Evolutionary conservation across 441 rosid genomes (phyloP), one percentile per base, ranked within the genome.

Genomic region (Hypseocharis bilobata): DNA sequence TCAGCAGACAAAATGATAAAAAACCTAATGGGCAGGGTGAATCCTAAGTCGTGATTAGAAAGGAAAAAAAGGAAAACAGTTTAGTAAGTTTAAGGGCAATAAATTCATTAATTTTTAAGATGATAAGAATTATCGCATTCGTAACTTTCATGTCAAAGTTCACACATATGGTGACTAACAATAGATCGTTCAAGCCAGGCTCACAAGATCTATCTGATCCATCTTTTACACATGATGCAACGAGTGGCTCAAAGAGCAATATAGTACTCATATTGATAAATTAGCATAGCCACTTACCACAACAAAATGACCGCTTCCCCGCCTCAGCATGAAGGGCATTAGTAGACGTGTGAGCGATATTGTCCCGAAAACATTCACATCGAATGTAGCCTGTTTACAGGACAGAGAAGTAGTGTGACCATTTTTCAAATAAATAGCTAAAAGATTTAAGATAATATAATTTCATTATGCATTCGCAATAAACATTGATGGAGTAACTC

Each of bases 241-340:
- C 14, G 29, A 14, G 32, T 32, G 23, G n/a, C 25, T 60, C 23
- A 0, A 3, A 14, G 17, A 23, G 57, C 51, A 72, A 40, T 45
- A 64, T 13, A 28, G 23, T 23, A 13, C 29, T 54, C 16, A 60
- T 10, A 30, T 26, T 27, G 29, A 63, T 25, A 63, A 36, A 13
- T 25, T 34, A 13, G 6, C 8, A 71, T 57, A 60, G 56, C 16
- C 59, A 82, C 91, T 3, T 86, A 92, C 98, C 98, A 92, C 95
- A 71, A 92, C 90, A 79, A 92, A 89, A 70, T 89, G 96, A 68
- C 98, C 95, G 23, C 86, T 76, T 64, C 92, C 93, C 52, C 86
- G 86, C 70, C 69, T 82, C 76, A 89, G 77, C 98, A 89, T 92
- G 62, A 63, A 81, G 57, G 93, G 87, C 73, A 84, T 80, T 82